Percentiles rank a stretch among this genome's conserved stretches.
These are phyloP conservation scores for Oryza brachyantha DNA, from an alignment of 176 grass and related monocot genomes.

Conservation along the genomic window DNA sequence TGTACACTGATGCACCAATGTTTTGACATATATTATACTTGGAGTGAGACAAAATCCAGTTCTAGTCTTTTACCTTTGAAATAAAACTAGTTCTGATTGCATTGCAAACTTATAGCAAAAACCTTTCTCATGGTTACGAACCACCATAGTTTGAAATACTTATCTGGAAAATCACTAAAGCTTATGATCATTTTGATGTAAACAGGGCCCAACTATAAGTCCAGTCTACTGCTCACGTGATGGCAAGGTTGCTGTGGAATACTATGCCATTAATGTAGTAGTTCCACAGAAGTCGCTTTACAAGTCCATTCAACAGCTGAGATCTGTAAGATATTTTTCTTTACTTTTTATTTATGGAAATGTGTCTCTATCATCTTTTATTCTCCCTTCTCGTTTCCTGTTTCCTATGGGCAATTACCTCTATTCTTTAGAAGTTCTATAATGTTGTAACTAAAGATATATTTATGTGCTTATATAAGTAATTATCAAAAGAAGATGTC, in stretches of 20 bases:
- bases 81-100: slow-evolving; percentile 10
- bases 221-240: slow-evolving; percentile 61
- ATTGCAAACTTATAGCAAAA: not conserved
- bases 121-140: slow-evolving; percentile 11
- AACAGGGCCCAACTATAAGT: slow-evolving; percentile 94
- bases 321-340: slow-evolving; percentile 59
- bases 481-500: not conserved
- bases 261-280: slow-evolving; percentile 82
- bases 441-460: not conserved
- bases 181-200: slow-evolving; percentile 32
- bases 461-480: not conserved
- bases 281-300: slow-evolving; percentile 83
- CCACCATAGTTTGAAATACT: slow-evolving; percentile 17
- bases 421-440: not conserved
- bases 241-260: slow-evolving; percentile 70
- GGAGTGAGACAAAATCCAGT: not conserved
- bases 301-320: slow-evolving; percentile 89
- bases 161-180: not conserved
- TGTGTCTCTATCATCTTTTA: not conserved
- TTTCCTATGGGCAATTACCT: not conserved
- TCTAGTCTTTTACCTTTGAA: not conserved
- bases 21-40: slow-evolving; percentile 1
- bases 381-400: not conserved
- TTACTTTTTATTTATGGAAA: not conserved
- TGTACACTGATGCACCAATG: not conserved